Evolutionary conservation across 2,329 filamentous ascomycete genomes (phyloP).

Genomic region (Venturia pyrina): DNA sequence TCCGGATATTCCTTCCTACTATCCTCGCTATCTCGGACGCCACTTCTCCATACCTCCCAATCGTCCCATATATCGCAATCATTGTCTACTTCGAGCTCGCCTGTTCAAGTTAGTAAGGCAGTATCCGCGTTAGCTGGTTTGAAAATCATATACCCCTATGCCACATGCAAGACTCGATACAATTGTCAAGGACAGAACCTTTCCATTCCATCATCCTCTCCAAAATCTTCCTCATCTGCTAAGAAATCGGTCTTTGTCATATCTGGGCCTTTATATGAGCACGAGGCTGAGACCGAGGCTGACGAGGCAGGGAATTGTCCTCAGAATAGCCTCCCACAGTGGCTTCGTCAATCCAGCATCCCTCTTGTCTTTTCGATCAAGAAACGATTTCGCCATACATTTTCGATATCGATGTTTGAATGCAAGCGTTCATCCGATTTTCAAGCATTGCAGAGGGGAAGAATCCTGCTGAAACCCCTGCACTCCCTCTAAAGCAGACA

Average conservation of each 20-base stretch:
- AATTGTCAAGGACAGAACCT: too few species aligned
- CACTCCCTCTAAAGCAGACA: background rate
- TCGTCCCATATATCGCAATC: background rate
- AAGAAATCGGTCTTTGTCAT: background rate
- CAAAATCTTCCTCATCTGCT: background rate
- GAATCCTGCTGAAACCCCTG: too few species aligned
- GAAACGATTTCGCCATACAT: too few species aligned
- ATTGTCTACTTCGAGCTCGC: background rate
- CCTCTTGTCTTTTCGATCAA: too few species aligned
- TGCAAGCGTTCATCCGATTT: too few species aligned
- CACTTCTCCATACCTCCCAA: background rate
- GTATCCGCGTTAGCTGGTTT: background rate
- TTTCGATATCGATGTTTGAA: too few species aligned
- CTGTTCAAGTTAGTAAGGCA: background rate
- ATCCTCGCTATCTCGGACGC: background rate
- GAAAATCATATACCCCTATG: background rate
- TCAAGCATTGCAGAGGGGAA: too few species aligned
- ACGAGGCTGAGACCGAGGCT: background rate
- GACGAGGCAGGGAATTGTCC: background rate
- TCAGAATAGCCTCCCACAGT: too few species aligned
- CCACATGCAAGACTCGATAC: background rate
- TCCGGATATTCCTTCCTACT: background rate
- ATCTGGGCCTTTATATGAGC: background rate
- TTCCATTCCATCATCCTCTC: background rate
- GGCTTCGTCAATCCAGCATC: too few species aligned